These are phyloP conservation scores for Wallacemonas sp. DNA, from an alignment of 208 protist genomes.

Conservation along the genomic window DNA sequence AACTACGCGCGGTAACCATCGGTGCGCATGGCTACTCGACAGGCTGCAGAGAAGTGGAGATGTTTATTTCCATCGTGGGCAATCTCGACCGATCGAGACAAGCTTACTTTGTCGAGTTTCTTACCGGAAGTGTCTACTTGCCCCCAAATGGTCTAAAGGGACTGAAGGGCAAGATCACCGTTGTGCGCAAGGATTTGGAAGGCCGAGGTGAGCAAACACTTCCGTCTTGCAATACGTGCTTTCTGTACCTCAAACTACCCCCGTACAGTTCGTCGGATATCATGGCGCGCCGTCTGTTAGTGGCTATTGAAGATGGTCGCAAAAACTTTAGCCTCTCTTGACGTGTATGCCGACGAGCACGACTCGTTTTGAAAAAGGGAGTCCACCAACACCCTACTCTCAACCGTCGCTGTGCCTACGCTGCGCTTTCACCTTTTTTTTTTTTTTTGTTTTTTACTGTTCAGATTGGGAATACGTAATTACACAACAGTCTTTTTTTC, in stretches of 20 bases:
- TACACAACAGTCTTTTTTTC: no score
- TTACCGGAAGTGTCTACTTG: slow-evolving; percentile 82
- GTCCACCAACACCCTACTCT: neutral
- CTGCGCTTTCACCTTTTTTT: neutral
- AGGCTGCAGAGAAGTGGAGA: slow-evolving; percentile 55
- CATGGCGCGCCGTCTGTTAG: slow-evolving; percentile 69
- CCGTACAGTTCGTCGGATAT: slow-evolving; percentile 71
- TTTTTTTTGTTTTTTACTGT: slow-evolving; percentile 1
- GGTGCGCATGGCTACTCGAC: slow-evolving; percentile 84
- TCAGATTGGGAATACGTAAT: neutral
- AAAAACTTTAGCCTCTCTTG: slow-evolving; percentile 88
- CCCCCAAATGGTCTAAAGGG: slow-evolving; percentile 79
- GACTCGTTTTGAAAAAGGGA: neutral
- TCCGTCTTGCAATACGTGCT: slow-evolving; percentile 92
- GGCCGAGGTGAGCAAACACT: slow-evolving; percentile 61
- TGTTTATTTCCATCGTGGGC: slow-evolving; percentile 75
- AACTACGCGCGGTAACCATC: slow-evolving; percentile 49
- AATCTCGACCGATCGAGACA: slow-evolving; percentile 73
- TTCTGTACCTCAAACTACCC: slow-evolving; percentile 90
- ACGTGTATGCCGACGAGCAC: no score
- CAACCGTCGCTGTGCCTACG: neutral
- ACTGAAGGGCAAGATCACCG: slow-evolving; percentile 72
- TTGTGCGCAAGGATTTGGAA: slow-evolving; percentile 86
- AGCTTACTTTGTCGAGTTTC: slow-evolving; percentile 85
- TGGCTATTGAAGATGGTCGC: slow-evolving; percentile 84